A percentile compares a stretch with the other conserved stretches of the same genome.
Conservation (phyloP, 1,284 basidiomycete genomes). For the Psilocybe mexicana region DNA sequence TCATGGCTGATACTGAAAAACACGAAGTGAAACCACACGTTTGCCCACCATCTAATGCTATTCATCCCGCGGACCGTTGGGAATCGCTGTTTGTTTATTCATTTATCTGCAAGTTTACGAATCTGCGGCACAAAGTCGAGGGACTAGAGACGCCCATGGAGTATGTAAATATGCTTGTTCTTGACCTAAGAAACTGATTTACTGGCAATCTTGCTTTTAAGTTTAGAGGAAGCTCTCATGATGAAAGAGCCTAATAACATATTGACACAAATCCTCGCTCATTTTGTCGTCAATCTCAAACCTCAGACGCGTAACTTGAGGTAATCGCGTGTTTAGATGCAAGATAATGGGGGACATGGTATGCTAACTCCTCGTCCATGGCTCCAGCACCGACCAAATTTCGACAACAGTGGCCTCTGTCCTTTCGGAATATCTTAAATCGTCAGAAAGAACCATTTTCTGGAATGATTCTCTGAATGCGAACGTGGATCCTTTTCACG, state of each 20-base stretch:
- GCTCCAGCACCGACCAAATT: slow-evolving; percentile 69
- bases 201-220: slow-evolving; percentile 33
- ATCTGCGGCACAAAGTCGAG: slow-evolving; percentile 69
- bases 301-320: slow-evolving; percentile 84
- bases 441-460: slow-evolving; percentile 70
- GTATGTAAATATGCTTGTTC: slow-evolving; percentile 47
- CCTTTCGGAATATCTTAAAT: slow-evolving; percentile 70
- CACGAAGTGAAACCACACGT: slow-evolving; percentile 63
- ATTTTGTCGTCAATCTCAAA: slow-evolving; percentile 76
- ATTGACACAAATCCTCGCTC: slow-evolving; percentile 66
- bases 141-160: slow-evolving; percentile 77
- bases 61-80: slow-evolving; percentile 77
- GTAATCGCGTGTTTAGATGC: slow-evolving; percentile 48
- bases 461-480: slow-evolving; percentile 67
- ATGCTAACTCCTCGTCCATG: slow-evolving; percentile 36
- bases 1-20: slow-evolving; percentile 26
- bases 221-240: slow-evolving; percentile 76
- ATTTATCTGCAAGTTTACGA: slow-evolving; percentile 79
- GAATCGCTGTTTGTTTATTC: slow-evolving; percentile 82
- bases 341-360: slow-evolving; percentile 28
- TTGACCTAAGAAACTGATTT: slow-evolving; percentile 16
- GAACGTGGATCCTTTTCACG: slow-evolving; percentile 73
- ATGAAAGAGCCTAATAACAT: slow-evolving; percentile 67
- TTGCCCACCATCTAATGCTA: slow-evolving; percentile 72
- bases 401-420: slow-evolving; percentile 66